phyloP scores from a whole-genome alignment of 139 green algal species.

The Eudorina sp. region DNA sequence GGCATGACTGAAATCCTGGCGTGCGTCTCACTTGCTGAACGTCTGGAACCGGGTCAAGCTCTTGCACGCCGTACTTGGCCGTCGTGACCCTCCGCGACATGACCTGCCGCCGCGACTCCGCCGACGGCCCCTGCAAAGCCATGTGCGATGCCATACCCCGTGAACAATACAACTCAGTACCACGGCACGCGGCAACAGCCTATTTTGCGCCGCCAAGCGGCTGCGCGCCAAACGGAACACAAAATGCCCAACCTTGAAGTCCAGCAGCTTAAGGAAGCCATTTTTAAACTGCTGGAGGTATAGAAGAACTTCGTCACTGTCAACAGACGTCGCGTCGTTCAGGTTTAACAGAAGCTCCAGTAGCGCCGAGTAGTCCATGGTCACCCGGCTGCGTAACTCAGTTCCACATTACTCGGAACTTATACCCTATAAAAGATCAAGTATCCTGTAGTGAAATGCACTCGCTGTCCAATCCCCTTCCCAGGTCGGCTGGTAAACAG shows the following conservation, averaged over 20 bases:
- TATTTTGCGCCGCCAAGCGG: not conserved
- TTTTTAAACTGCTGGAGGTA: conserved; percentile 62
- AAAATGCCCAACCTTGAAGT: conserved; percentile 64
- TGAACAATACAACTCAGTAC: no score
- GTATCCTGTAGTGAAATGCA: no score
- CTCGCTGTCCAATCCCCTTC: not conserved
- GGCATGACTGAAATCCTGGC: no score
- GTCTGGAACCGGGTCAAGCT: conserved; percentile 79
- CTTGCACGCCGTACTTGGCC: conserved; percentile 62
- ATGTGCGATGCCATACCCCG: no score
- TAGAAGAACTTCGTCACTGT: conserved; percentile 55
- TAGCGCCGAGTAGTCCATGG: conserved; percentile 35
- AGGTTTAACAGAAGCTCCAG: conserved; percentile 17
- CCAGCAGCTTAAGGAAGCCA: conserved; percentile 70
- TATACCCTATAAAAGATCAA: no score
- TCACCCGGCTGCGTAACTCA: not conserved
- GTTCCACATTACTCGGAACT: not conserved
- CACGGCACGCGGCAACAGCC: not conserved
- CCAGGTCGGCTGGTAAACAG: no score
- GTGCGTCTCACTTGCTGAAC: conserved; percentile 67
- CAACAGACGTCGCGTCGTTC: not conserved
- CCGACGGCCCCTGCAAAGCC: conserved; percentile 63
- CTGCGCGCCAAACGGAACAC: conserved; percentile 10
- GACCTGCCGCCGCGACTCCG: conserved; percentile 68
- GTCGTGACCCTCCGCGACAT: conserved; percentile 60